Evolutionary conservation across 352 stramenopile species (phyloP).

Genomic region (Pythium insidiosum): DNA sequence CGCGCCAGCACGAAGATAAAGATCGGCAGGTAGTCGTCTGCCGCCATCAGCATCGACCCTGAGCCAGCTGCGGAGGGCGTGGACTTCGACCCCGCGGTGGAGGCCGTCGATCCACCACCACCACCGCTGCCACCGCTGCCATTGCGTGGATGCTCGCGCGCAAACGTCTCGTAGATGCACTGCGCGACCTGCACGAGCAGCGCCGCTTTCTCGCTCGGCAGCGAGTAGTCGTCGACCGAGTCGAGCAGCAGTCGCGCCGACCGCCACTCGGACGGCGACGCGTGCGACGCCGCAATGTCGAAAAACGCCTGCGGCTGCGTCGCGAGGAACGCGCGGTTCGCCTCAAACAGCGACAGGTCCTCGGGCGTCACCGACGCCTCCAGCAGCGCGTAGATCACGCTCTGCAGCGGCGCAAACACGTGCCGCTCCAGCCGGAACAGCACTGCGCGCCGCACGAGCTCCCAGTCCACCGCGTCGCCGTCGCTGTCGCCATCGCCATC

Average conservation of each 20-base stretch:
- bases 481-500: background rate
- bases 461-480: slow-evolving; percentile 45
- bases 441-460: slow-evolving; percentile 31
- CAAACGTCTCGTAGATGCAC: slow-evolving; percentile 65
- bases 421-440: slow-evolving; percentile 56
- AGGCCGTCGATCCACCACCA: too few species aligned
- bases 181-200: slow-evolving; percentile 59
- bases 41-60: slow-evolving; percentile 47
- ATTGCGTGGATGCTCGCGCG: slow-evolving; percentile 26
- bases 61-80: too few species aligned
- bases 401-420: slow-evolving; percentile 61
- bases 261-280: slow-evolving; percentile 50
- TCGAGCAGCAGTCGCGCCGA: slow-evolving; percentile 36
- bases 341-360: slow-evolving; percentile 45
- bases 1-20: slow-evolving; percentile 67
- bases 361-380: slow-evolving; percentile 21
- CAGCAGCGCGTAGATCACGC: slow-evolving; percentile 57
- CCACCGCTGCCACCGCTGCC: too few species aligned
- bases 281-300: slow-evolving; percentile 42
- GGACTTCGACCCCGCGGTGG: too few species aligned
- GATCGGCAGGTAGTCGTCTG: slow-evolving; percentile 75
- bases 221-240: slow-evolving; percentile 63
- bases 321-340: slow-evolving; percentile 32
- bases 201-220: slow-evolving; percentile 56
- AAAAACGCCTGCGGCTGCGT: slow-evolving; percentile 43